These are phyloP conservation scores for Gillenia trifoliata DNA, from an alignment of 306 rosid genomes.

Conservation along the genomic window DNA sequence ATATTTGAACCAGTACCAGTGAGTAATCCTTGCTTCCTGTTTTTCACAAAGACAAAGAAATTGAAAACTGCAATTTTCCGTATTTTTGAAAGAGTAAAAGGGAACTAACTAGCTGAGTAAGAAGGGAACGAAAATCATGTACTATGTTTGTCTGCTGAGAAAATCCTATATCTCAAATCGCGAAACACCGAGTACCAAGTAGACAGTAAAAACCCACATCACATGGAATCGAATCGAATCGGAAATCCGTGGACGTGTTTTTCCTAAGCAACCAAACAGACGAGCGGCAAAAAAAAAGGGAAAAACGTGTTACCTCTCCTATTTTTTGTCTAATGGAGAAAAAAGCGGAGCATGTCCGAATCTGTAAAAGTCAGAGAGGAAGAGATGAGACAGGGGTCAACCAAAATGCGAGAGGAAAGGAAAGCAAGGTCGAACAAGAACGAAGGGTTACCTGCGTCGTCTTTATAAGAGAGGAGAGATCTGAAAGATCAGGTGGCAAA, in stretches of 20 bases:
- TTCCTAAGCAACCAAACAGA: conserved; percentile 22
- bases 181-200: not conserved
- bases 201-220: conserved; percentile 15
- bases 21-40: conserved; percentile 19
- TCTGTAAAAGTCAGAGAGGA: not conserved
- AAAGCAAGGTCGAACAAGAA: not conserved
- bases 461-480: not conserved
- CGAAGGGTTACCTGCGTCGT: conserved; percentile 11
- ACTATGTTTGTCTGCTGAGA: too few relatives aligned
- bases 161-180: too few relatives aligned
- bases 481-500: conserved; percentile 7
- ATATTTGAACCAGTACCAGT: conserved; percentile 31
- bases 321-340: conserved; percentile 1
- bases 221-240: not conserved
- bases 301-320: too few relatives aligned
- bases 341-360: conserved; percentile 11
- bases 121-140: too few relatives aligned
- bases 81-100: too few relatives aligned
- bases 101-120: too few relatives aligned
- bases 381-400: not conserved
- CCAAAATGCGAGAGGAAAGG: not conserved
- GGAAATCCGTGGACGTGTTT: conserved; percentile 7
- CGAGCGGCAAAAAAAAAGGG: too few relatives aligned
- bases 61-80: conserved; percentile 25
- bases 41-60: conserved; percentile 15